Evolutionary conservation across 768 basidiomycete genomes (phyloP).

Genomic region (Rhodotorula taiwanensis): DNA sequence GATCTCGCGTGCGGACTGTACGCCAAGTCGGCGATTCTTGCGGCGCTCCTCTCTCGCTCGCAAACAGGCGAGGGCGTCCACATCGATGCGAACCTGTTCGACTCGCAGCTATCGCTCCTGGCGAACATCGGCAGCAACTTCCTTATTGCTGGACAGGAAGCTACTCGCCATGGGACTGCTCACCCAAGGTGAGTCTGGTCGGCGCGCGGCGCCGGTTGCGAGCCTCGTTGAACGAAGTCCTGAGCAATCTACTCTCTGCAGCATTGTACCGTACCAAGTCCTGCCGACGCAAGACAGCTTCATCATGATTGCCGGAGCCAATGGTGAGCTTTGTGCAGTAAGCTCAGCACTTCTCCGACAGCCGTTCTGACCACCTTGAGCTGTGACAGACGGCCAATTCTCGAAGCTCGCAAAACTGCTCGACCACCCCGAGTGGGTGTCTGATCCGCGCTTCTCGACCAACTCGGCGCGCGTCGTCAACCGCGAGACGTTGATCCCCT

Average conservation of each 20-base stretch:
- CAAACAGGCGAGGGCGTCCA: constrained; percentile 80
- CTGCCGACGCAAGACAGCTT: constrained; percentile 81
- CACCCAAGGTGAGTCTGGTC: constrained; percentile 58
- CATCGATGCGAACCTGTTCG: constrained; percentile 90
- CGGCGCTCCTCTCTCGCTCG: constrained; percentile 70
- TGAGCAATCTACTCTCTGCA: too few relatives aligned
- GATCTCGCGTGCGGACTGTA: constrained; percentile 54
- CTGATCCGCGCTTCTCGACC: constrained; percentile 60
- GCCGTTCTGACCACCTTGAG: not conserved
- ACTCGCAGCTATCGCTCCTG: constrained; percentile 80
- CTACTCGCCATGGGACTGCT: constrained; percentile 77
- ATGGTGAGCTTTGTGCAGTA: constrained; percentile 49
- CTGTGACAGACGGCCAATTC: constrained; percentile 53
- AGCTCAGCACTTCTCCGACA: not conserved
- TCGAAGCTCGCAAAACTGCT: constrained; percentile 61
- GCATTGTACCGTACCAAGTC: constrained; percentile 53
- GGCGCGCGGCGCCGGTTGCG: too few relatives aligned
- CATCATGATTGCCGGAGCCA: constrained; percentile 81
- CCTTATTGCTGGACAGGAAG: constrained; percentile 76
- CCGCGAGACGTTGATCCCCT: constrained; percentile 59
- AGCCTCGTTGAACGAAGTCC: not conserved
- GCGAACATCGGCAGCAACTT: constrained; percentile 91
- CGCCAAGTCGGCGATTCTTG: constrained; percentile 87
- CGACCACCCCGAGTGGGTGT: constrained; percentile 54
- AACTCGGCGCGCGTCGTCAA: constrained; percentile 72